Percentiles rank a stretch among this genome's conserved stretches.
phyloP scores from a whole-genome alignment of 192 early-diverging fungal genomes.

The Funneliformis mosseae region DNA sequence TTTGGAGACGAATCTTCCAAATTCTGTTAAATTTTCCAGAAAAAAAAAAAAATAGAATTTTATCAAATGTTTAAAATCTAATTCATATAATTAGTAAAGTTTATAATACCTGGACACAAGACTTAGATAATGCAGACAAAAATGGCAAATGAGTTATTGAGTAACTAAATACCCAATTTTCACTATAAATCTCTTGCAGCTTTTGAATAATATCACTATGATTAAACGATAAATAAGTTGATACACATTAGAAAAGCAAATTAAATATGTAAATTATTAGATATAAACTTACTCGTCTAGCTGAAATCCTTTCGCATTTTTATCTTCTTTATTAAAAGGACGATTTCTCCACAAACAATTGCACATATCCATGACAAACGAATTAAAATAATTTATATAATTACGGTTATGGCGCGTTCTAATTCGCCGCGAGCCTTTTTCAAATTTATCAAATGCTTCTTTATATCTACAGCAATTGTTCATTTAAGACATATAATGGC shows the following conservation, averaged over 20 bases:
- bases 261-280: not conserved
- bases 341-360: constrained; percentile 52
- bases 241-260: not conserved
- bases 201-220: constrained; percentile 7
- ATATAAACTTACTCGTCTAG: constrained; percentile 43
- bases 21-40: not conserved
- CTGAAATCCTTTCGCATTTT: constrained; percentile 43
- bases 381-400: constrained; percentile 55
- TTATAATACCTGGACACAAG: not conserved
- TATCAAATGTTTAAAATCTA: not conserved
- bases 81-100: not conserved
- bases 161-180: not conserved
- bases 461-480: constrained; percentile 36
- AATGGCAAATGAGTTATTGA: constrained; percentile 20
- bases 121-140: constrained; percentile 9
- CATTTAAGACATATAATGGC: not conserved
- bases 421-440: constrained; percentile 29
- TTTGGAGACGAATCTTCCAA: constrained; percentile 12
- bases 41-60: not conserved
- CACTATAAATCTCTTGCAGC: constrained; percentile 1
- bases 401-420: constrained; percentile 40
- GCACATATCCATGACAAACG: constrained; percentile 56
- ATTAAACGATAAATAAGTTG: not conserved
- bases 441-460: constrained; percentile 45
- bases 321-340: constrained; percentile 45